A percentile compares a stretch with the other conserved stretches of the same genome.
phyloP scores from a whole-genome alignment of 169 alveolate genomes.

The Eimeria brunetti region DNA sequence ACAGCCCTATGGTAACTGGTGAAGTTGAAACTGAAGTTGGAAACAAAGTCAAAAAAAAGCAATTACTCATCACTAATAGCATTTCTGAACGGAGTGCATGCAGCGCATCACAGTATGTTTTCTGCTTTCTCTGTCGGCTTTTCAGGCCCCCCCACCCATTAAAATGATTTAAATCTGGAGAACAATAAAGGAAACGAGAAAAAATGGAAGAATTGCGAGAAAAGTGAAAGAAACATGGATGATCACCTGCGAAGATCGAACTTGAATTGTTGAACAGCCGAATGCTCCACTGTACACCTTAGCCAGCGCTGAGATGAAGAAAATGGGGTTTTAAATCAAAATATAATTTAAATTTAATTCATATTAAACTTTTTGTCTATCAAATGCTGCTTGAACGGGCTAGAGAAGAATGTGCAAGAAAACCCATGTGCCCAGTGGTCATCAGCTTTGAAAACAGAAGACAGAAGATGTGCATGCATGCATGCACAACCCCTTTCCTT shows the following conservation, averaged over 20 bases:
- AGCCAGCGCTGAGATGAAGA: not conserved
- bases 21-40: no score
- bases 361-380: not conserved
- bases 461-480: not conserved
- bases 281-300: not conserved
- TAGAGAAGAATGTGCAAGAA: not conserved
- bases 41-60: no score
- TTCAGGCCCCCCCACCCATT: not conserved
- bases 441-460: not conserved
- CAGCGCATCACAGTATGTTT: not conserved
- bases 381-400: not conserved
- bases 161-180: not conserved
- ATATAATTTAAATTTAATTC: not conserved
- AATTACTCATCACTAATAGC: not conserved
- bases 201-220: not conserved
- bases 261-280: not conserved
- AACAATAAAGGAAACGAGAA: not conserved
- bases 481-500: not conserved
- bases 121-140: not conserved
- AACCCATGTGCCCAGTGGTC: slow-evolving; percentile 15
- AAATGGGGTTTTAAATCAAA: not conserved
- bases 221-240: not conserved
- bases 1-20: no score
- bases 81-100: not conserved
- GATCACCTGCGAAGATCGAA: not conserved